Conservation (phyloP, 805 yeast species). For the Candida alai region DNA sequence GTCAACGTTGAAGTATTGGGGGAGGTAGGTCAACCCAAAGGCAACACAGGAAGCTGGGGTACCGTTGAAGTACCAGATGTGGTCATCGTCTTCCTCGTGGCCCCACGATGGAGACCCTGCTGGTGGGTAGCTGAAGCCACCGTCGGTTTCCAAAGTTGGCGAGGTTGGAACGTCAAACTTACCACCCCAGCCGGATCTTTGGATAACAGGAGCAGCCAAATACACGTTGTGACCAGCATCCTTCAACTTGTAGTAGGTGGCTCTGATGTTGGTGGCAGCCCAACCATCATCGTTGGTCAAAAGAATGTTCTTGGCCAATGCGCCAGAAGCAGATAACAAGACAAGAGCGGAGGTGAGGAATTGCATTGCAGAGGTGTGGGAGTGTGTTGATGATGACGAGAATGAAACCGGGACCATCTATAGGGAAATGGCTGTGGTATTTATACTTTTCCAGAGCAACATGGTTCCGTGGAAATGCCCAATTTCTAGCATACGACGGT, state of each 20-base stretch:
- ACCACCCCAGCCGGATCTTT: conserved; percentile 55
- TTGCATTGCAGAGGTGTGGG: conserved; percentile 2
- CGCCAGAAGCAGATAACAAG: conserved; percentile 13
- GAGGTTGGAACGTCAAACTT: conserved; percentile 42
- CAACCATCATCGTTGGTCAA: conserved; percentile 50
- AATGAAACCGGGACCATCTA: not conserved
- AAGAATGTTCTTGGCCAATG: conserved; percentile 24
- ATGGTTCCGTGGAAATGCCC: no score
- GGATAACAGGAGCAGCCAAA: conserved; percentile 50
- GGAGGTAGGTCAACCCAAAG: conserved; percentile 46
- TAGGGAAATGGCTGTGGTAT: not conserved
- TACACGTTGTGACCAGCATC: conserved; percentile 48
- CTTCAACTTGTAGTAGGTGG: conserved; percentile 46
- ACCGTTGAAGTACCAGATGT: conserved; percentile 54
- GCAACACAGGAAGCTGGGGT: conserved; percentile 53
- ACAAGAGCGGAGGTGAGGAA: not conserved
- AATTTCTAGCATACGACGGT: no score
- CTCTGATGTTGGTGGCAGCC: conserved; percentile 55
- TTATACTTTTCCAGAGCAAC: conserved; percentile 1
- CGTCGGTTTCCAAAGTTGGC: conserved; percentile 38
- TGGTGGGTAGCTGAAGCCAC: conserved; percentile 45
- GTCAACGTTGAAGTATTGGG: conserved; percentile 40
- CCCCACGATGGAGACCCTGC: conserved; percentile 56
- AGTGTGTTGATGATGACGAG: not conserved
- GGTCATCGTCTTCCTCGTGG: conserved; percentile 35